phyloP scores from a whole-genome alignment of 225 moss, liverwort and hornwort species.

The Pseudoscleropodium purum region DNA sequence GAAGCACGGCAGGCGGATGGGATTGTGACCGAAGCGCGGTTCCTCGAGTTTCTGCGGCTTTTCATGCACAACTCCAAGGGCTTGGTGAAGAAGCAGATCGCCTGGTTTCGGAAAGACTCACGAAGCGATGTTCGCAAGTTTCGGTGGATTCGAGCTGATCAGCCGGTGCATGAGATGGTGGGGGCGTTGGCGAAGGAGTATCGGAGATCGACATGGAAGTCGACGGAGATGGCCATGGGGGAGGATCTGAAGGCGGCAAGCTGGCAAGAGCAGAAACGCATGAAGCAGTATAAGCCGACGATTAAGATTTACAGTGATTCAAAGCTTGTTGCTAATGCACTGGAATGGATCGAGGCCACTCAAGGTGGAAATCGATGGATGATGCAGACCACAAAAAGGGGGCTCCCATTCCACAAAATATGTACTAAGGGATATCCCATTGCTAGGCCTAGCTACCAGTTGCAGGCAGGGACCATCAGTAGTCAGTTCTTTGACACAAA shows the following conservation, averaged over 20 bases:
- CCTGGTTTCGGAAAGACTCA: slow-evolving; percentile 5
- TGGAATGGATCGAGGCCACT: slow-evolving; percentile 11
- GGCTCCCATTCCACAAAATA: too few relatives aligned
- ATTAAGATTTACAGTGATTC: background rate
- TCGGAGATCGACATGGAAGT: background rate
- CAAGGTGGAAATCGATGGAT: background rate
- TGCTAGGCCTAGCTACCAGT: background rate
- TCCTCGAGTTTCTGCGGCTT: background rate
- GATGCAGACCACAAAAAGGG: background rate
- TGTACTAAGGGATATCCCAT: background rate
- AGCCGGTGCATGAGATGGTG: slow-evolving; percentile 8
- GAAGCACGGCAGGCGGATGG: background rate
- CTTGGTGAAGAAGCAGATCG: slow-evolving; percentile 22
- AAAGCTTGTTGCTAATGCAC: background rate
- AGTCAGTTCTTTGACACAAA: background rate
- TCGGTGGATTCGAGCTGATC: slow-evolving; percentile 17
- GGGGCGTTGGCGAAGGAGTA: background rate
- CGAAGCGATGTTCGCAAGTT: slow-evolving; percentile 30
- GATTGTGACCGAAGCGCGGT: background rate
- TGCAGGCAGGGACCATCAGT: background rate
- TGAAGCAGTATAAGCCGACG: slow-evolving; percentile 2
- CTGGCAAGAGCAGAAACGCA: slow-evolving; percentile 13
- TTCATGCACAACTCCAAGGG: slow-evolving; percentile 7
- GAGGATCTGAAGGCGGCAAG: background rate
- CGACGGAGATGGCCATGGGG: background rate